Percentiles rank a stretch among this genome's conserved stretches.
Conservation (phyloP, 176 grass and related monocot genomes). For the Eragrostis nindensis region DNA sequence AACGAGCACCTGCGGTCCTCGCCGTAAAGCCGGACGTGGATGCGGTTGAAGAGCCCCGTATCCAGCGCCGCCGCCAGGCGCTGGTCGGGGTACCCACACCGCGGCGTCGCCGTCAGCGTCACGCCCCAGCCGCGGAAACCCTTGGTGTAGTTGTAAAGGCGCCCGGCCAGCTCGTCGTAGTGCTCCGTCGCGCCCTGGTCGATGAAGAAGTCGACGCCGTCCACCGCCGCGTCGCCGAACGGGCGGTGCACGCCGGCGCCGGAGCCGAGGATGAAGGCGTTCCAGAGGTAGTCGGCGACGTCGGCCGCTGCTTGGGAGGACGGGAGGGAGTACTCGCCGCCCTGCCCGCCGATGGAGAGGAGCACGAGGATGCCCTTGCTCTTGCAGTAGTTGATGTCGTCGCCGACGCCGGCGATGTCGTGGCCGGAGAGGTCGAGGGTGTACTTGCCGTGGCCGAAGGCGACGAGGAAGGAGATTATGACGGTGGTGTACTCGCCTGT, state of each 20-base stretch:
- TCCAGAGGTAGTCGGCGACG: conserved; percentile 26
- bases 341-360: too few relatives aligned
- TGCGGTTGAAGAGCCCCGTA: background rate
- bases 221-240: background rate
- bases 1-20: background rate
- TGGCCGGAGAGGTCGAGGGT: too few relatives aligned
- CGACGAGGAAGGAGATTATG: too few relatives aligned
- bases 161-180: background rate
- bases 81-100: background rate
- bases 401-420: too few relatives aligned
- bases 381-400: too few relatives aligned
- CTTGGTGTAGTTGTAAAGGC: background rate
- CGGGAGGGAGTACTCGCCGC: background rate
- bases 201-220: conserved; percentile 31
- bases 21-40: background rate
- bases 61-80: background rate
- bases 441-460: too few relatives aligned
- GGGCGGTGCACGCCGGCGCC: background rate
- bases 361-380: too few relatives aligned
- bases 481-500: too few relatives aligned
- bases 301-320: background rate
- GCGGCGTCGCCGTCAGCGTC: background rate
- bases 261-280: background rate
- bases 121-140: too few relatives aligned
- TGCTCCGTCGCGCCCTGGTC: background rate